These are phyloP conservation scores for Botryotinia narcissicola DNA, from an alignment of 2,329 filamentous ascomycete species.

Conservation along the genomic window DNA sequence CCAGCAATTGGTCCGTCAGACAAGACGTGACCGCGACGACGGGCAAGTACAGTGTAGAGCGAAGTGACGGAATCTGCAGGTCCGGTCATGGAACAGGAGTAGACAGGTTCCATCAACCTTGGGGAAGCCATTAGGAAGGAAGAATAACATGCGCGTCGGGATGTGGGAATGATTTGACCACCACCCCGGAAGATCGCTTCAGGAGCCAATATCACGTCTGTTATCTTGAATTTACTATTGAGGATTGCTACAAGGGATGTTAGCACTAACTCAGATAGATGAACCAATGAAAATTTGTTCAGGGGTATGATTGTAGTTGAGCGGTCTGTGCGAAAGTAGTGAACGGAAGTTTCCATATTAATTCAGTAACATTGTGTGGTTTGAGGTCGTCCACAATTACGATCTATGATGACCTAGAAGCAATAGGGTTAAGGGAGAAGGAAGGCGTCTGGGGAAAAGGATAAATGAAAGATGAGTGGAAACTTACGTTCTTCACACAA, in stretches of 20 bases:
- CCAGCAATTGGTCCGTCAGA: slow-evolving; percentile 93
- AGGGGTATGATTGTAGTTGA: neutral
- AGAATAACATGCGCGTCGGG: slow-evolving; percentile 88
- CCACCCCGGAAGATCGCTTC: slow-evolving; percentile 94
- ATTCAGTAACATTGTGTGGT: neutral
- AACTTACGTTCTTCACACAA: slow-evolving; percentile 93
- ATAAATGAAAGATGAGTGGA: slow-evolving; percentile 27
- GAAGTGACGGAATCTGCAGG: slow-evolving; percentile 84
- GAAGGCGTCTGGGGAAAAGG: slow-evolving; percentile 10
- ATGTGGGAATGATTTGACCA: slow-evolving; percentile 95
- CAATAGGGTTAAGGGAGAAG: neutral
- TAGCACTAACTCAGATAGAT: slow-evolving; percentile 29
- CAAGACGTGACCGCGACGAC: slow-evolving; percentile 86
- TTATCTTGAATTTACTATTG: slow-evolving; percentile 96
- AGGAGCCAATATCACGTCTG: slow-evolving; percentile 79
- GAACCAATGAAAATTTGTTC: slow-evolving; percentile 26
- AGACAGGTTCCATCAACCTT: slow-evolving; percentile 94
- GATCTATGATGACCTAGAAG: slow-evolving; percentile 2
- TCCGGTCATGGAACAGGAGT: slow-evolving; percentile 88
- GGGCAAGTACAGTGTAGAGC: slow-evolving; percentile 87
- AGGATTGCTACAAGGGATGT: slow-evolving; percentile 68
- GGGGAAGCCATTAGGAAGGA: slow-evolving; percentile 97
- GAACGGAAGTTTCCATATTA: slow-evolving; percentile 18
- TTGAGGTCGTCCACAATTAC: neutral
- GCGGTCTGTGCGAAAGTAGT: neutral